Evolutionary conservation across 1,284 basidiomycete genomes (phyloP).

Genomic region (Filobasidium uniguttulatum): DNA sequence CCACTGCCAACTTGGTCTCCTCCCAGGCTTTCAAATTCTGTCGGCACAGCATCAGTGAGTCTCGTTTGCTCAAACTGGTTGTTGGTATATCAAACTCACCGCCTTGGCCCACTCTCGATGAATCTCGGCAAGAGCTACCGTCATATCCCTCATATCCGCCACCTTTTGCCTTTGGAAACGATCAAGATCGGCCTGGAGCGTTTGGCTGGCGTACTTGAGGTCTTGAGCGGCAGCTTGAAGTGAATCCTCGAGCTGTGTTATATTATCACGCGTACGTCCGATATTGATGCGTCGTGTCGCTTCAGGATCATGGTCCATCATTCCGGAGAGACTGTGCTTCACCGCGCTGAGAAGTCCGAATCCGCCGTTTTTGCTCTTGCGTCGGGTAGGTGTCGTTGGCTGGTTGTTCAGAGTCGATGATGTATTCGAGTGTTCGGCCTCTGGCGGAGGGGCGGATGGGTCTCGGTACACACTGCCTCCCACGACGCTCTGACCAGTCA

Average conservation of each 20-base stretch:
- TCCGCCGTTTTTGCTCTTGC: conserved; percentile 42
- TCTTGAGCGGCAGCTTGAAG: conserved; percentile 79
- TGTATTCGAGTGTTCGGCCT: not conserved
- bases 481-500: conserved; percentile 4
- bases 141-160: conserved; percentile 82
- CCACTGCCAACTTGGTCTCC: conserved; percentile 80
- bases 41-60: conserved; percentile 3
- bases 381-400: conserved; percentile 14
- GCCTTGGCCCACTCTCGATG: conserved; percentile 94
- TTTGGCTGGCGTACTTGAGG: conserved; percentile 85
- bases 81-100: conserved; percentile 41
- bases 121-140: conserved; percentile 71
- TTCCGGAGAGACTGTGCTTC: conserved; percentile 85
- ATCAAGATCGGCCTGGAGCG: conserved; percentile 94
- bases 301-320: conserved; percentile 98
- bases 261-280: conserved; percentile 82
- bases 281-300: conserved; percentile 83
- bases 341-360: conserved; percentile 84
- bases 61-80: not conserved
- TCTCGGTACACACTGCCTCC: not conserved
- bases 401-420: no score
- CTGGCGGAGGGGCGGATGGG: conserved; percentile 10
- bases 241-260: conserved; percentile 84
- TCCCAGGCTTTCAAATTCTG: conserved; percentile 96
- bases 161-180: conserved; percentile 98